These are phyloP conservation scores for Rhizopus stolonifer DNA, from an alignment of 371 early-diverging fungal genomes.

Conservation along the genomic window DNA sequence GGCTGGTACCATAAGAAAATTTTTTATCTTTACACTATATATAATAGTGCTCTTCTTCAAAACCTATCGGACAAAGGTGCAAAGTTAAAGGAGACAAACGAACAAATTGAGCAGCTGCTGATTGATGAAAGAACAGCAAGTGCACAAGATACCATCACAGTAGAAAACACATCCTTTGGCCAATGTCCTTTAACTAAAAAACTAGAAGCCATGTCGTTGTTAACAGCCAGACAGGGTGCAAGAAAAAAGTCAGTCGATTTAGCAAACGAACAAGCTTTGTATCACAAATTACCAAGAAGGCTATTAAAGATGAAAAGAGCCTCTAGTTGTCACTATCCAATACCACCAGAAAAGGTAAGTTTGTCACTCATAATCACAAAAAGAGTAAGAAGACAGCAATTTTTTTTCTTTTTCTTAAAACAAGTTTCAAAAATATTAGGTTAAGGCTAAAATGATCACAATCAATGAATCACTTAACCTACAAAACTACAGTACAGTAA, in stretches of 20 bases:
- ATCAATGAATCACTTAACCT: background rate
- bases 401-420: no score
- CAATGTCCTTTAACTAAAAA: constrained; percentile 22
- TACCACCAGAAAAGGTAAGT: background rate
- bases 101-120: constrained; percentile 1
- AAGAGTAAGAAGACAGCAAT: no score
- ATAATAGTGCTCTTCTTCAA: background rate
- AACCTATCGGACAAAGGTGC: constrained; percentile 11
- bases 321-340: background rate
- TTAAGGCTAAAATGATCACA: background rate
- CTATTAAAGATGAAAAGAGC: background rate
- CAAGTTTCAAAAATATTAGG: no score
- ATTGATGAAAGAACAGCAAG: constrained; percentile 4
- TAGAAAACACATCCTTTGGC: constrained; percentile 8
- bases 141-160: constrained; percentile 5
- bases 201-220: constrained; percentile 20
- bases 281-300: background rate
- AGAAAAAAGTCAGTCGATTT: constrained; percentile 27
- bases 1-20: background rate
- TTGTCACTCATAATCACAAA: background rate
- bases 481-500: background rate
- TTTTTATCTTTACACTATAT: background rate
- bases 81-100: constrained; percentile 7
- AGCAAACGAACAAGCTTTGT: constrained; percentile 18
- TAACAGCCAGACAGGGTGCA: constrained; percentile 24